Percentiles rank a stretch among this genome's conserved stretches.
Evolutionary conservation across 2,329 filamentous ascomycete species (phyloP).

Genomic region (Orbilia brochopaga): DNA sequence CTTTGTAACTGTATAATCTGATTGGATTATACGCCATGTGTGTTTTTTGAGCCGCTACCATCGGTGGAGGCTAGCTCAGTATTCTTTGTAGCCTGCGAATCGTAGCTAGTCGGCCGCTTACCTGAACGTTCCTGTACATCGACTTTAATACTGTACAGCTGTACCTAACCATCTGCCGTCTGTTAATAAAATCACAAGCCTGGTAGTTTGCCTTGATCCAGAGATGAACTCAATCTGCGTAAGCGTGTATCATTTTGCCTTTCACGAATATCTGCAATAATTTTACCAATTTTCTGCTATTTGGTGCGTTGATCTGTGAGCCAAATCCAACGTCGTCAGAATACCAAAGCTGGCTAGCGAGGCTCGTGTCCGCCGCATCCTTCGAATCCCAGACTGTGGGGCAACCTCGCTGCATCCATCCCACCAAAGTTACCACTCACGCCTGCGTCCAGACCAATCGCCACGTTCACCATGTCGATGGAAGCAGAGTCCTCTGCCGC

Average conservation of each 20-base stretch:
- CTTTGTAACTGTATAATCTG: conserved; percentile 34
- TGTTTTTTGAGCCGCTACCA: neutral
- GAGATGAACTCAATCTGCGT: no score
- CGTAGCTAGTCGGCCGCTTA: no score
- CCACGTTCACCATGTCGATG: conserved; percentile 5
- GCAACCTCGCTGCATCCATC: conserved; percentile 15
- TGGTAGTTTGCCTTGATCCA: no score
- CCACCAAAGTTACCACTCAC: conserved; percentile 13
- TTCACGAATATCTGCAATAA: no score
- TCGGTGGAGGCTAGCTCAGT: no score
- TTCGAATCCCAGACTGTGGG: conserved; percentile 16
- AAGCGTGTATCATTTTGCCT: no score
- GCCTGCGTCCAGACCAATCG: neutral
- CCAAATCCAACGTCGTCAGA: neutral
- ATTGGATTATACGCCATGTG: conserved; percentile 13
- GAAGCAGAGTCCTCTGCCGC: conserved; percentile 48
- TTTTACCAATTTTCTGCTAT: no score
- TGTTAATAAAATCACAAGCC: no score
- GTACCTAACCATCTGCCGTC: no score
- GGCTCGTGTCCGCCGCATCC: neutral
- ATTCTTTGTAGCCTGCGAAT: no score
- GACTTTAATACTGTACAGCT: no score
- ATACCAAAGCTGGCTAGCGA: neutral
- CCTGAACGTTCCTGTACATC: no score
- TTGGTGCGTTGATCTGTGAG: conserved; percentile 1